Evolutionary conservation across 306 rosid genomes (phyloP).

Genomic region (Datisca glomerata): DNA sequence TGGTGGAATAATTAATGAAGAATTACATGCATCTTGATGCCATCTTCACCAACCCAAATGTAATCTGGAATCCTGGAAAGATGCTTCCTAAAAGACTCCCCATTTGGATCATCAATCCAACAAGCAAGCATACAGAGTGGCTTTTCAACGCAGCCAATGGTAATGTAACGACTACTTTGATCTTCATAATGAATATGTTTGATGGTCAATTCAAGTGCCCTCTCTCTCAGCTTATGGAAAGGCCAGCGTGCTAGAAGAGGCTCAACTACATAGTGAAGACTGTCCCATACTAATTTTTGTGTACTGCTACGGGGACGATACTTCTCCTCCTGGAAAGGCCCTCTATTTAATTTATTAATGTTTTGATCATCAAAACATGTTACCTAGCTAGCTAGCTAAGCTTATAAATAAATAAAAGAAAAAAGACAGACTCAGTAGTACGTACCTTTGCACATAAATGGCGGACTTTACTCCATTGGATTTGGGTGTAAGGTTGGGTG

Average conservation of each 20-base stretch:
- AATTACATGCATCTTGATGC: slow-evolving; percentile 23
- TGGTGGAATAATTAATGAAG: neutral
- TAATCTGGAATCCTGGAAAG: slow-evolving; percentile 27
- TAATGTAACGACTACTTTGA: slow-evolving; percentile 23
- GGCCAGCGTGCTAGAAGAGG: slow-evolving; percentile 20
- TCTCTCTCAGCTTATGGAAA: slow-evolving; percentile 20
- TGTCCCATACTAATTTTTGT: slow-evolving; percentile 24
- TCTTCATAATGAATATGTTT: slow-evolving; percentile 26
- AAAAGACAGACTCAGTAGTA: too few relatives aligned
- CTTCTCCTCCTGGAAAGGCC: slow-evolving; percentile 16
- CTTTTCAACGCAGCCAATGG: slow-evolving; percentile 34
- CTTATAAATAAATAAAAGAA: too few relatives aligned
- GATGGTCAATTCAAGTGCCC: slow-evolving; percentile 13
- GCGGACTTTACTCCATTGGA: slow-evolving; percentile 37
- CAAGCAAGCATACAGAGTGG: slow-evolving; percentile 23
- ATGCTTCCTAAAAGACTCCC: slow-evolving; percentile 32
- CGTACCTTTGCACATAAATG: slow-evolving; percentile 39
- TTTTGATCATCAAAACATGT: neutral
- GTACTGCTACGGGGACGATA: slow-evolving; percentile 18
- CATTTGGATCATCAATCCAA: slow-evolving; percentile 34
- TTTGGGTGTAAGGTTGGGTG: slow-evolving; percentile 26
- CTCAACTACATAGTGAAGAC: slow-evolving; percentile 14
- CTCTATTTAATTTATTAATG: neutral
- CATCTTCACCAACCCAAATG: slow-evolving; percentile 33
- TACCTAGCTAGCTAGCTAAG: neutral